Percentiles rank a stretch among this genome's conserved stretches.
Conservation (phyloP, 2,329 filamentous ascomycete genomes). For the Bipolaris gigantea region DNA sequence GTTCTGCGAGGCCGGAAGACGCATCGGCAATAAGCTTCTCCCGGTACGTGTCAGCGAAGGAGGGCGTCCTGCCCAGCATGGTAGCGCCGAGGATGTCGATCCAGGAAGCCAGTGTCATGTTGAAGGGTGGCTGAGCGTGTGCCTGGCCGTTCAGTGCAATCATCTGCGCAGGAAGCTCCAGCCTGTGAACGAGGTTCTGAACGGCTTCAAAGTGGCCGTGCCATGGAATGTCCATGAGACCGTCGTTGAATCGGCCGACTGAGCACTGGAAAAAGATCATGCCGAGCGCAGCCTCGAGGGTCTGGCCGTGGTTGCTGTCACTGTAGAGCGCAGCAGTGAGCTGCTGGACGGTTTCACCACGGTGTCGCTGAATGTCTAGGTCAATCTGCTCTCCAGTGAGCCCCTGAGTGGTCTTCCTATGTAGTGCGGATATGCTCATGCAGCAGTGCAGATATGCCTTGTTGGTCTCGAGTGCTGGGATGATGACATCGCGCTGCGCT, state of each 20-base stretch:
- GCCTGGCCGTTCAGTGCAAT: constrained; percentile 60
- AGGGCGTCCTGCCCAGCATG: constrained; percentile 82
- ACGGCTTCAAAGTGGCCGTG: constrained; percentile 95
- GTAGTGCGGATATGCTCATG: constrained; percentile 87
- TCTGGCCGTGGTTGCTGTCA: constrained; percentile 82
- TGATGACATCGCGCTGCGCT: constrained; percentile 76
- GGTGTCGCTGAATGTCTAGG: constrained; percentile 87
- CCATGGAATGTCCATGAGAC: constrained; percentile 90
- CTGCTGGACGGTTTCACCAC: constrained; percentile 82
- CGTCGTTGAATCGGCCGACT: constrained; percentile 82
- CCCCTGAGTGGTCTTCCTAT: constrained; percentile 78
- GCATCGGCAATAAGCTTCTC: constrained; percentile 76
- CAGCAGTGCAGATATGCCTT: constrained; percentile 95
- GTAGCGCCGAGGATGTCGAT: constrained; percentile 96
- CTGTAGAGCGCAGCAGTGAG: constrained; percentile 79
- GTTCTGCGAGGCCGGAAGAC: constrained; percentile 76
- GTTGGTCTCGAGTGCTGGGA: constrained; percentile 87
- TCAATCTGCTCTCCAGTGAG: constrained; percentile 74
- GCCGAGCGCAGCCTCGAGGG: constrained; percentile 87
- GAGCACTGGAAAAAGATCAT: constrained; percentile 97
- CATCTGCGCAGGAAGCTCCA: constrained; percentile 74
- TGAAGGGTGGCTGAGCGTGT: constrained; percentile 76
- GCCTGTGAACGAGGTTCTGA: constrained; percentile 79
- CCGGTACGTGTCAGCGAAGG: constrained; percentile 92
- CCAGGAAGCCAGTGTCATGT: constrained; percentile 93